phyloP scores from a whole-genome alignment of 345 rosid genomes.

The Sisymbrium irio region DNA sequence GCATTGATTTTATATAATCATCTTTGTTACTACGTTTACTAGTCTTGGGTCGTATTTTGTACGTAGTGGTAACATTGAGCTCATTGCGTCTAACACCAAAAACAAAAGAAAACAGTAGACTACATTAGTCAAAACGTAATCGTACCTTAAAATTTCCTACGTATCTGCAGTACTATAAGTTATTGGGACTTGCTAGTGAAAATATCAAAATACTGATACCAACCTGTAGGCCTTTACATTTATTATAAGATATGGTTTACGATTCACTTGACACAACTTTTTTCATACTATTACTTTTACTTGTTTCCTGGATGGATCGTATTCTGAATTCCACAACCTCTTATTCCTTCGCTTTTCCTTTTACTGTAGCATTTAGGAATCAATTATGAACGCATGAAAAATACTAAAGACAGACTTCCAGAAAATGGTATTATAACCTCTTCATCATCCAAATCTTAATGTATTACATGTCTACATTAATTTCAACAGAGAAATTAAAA shows the following conservation, averaged over 20 bases:
- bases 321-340: conserved; percentile 1
- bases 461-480: not conserved
- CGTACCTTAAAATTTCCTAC: conserved; percentile 6
- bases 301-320: not conserved
- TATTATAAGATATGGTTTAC: not conserved
- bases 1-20: not conserved
- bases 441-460: not conserved
- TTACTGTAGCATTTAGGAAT: not conserved
- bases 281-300: not conserved
- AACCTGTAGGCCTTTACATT: not conserved
- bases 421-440: not conserved
- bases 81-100: not conserved
- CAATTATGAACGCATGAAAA: not conserved
- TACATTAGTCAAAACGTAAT: not conserved
- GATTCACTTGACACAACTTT: not conserved
- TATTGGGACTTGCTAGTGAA: not conserved
- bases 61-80: not conserved
- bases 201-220: not conserved
- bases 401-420: not conserved
- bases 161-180: not conserved
- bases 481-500: not conserved
- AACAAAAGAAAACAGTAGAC: not conserved
- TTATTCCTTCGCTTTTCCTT: not conserved
- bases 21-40: not conserved
- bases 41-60: conserved; percentile 1